A percentile compares a stretch with the other conserved stretches of the same genome.
Conservation (phyloP, 2,329 filamentous ascomycete species). For the Fusarium udum region DNA sequence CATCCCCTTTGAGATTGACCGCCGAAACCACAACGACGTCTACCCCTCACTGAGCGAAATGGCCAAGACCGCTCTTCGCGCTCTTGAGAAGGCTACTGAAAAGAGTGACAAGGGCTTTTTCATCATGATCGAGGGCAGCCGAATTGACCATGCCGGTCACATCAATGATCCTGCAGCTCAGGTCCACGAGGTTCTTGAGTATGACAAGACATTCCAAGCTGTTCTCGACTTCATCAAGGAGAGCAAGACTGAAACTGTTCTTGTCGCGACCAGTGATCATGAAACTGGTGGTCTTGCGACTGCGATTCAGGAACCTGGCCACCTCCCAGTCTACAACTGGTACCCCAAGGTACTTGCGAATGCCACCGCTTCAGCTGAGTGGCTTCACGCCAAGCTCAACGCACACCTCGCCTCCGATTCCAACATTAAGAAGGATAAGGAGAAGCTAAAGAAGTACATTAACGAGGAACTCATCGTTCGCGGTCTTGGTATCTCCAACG, state of each 20-base stretch:
- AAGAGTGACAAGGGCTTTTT: conserved; percentile 94
- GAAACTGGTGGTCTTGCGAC: conserved; percentile 91
- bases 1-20: conserved; percentile 93
- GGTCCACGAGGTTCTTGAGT: conserved; percentile 93
- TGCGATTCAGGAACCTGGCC: conserved; percentile 71
- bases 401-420: conserved; percentile 61
- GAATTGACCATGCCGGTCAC: conserved; percentile 95
- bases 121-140: conserved; percentile 96
- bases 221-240: conserved; percentile 86
- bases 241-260: conserved; percentile 76
- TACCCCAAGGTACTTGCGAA: conserved; percentile 80
- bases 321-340: conserved; percentile 74
- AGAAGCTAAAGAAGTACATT: conserved; percentile 70
- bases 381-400: conserved; percentile 70
- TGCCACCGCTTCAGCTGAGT: conserved; percentile 81
- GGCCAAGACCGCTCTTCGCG: conserved; percentile 81
- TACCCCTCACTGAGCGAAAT: conserved; percentile 95
- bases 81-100: conserved; percentile 82
- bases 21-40: conserved; percentile 76
- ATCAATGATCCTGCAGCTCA: conserved; percentile 85
- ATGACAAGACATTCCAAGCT: conserved; percentile 84
- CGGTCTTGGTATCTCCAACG: conserved; percentile 81
- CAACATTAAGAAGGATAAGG: conserved; percentile 43
- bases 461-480: conserved; percentile 71
- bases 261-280: conserved; percentile 93